Conservation (phyloP, 2,329 filamentous ascomycete genomes). For the Epichloe glyceriae region DNA sequence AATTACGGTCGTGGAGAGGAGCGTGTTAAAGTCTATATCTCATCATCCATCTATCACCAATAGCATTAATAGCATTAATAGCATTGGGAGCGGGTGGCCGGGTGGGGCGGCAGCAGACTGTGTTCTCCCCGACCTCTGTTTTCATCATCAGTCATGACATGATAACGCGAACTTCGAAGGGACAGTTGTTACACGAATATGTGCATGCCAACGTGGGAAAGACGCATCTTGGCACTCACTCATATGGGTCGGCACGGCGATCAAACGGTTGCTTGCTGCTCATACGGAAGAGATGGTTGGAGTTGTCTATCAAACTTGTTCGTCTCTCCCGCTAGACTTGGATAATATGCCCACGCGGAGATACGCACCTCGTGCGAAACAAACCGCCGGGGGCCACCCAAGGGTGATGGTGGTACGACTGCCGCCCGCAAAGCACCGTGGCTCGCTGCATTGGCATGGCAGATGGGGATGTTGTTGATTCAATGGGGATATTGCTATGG, state of each 20-base stretch:
- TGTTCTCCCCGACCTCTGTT: too few relatives aligned
- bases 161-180: too few relatives aligned
- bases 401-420: background rate
- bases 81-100: background rate
- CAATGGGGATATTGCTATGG: background rate
- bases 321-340: too few relatives aligned
- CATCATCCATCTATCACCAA: too few relatives aligned
- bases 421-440: background rate
- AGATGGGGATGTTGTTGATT: constrained; percentile 1
- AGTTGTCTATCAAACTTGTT: too few relatives aligned
- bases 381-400: background rate
- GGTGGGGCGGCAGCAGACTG: background rate
- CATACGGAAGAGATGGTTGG: background rate
- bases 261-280: background rate
- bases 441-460: background rate
- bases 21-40: background rate
- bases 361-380: background rate
- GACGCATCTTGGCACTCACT: background rate
- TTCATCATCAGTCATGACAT: too few relatives aligned
- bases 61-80: too few relatives aligned
- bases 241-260: background rate
- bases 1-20: background rate
- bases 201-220: background rate
- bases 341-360: background rate
- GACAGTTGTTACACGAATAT: background rate